phyloP scores from a whole-genome alignment of 192 early-diverging fungal genomes.

The Backusella mclennaniae region DNA sequence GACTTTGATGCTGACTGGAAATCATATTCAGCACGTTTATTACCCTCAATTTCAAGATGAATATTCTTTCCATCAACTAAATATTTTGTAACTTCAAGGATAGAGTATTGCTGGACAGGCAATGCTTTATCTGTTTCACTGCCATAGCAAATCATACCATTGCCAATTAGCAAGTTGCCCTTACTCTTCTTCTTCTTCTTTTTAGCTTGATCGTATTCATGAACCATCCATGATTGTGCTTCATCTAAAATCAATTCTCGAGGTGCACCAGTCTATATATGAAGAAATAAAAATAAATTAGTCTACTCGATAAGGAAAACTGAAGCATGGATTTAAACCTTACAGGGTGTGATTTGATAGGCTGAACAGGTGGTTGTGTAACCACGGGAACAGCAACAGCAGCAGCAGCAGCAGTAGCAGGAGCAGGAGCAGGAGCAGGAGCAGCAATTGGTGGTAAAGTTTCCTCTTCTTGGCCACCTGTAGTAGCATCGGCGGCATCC shows the following conservation, averaged over 20 bases:
- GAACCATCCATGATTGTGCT: conserved; percentile 51
- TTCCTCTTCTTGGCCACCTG: neutral
- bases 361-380: neutral
- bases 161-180: conserved; percentile 65
- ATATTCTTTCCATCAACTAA: conserved; percentile 64
- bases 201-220: conserved; percentile 59
- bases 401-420: neutral
- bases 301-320: neutral
- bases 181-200: conserved; percentile 75
- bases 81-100: conserved; percentile 59
- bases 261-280: neutral
- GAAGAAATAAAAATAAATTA: conserved; percentile 3
- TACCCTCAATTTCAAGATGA: conserved; percentile 58
- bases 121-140: conserved; percentile 60
- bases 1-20: conserved; percentile 61
- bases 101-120: conserved; percentile 57
- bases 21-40: conserved; percentile 54
- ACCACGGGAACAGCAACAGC: neutral
- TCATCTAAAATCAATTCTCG: conserved; percentile 27
- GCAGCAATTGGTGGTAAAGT: neutral
- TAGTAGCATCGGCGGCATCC: conserved; percentile 18
- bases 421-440: neutral
- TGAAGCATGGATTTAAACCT: conserved; percentile 5
- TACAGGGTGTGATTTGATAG: conserved; percentile 6
- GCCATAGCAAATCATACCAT: conserved; percentile 58